Base-by-base conservation (phyloP, 176 grass and related monocot genomes). In the Oropetium thomaeum region DNA sequence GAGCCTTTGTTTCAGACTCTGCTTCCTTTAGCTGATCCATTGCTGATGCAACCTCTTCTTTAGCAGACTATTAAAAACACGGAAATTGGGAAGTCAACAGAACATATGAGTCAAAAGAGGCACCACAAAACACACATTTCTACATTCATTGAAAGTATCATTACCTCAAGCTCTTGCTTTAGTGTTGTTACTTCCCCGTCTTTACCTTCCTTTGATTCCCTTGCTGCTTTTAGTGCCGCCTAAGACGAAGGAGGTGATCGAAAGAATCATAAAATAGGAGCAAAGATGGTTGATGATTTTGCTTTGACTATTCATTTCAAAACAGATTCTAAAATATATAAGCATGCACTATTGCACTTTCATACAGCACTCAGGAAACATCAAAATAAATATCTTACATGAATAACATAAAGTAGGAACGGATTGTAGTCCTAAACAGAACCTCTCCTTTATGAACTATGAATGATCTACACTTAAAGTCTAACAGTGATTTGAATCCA, bases 161-260 rank as follows among this genome's bases (percentile, higher is more conserved):
- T 73, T 89, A 96, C 96, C 85, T 96, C 96, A 69, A 94, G 70
- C 86, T 92, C 89, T 68, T 99, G 89, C 40, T 64, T 86, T 71
- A 99, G 34, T 85, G 88, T 74, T 75, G 74, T 55, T 87, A 91
- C 85, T 88, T 96, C 96, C 32, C 85, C 94, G 35, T 88, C 83
- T 76, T 77, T 95, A 52, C 92, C 92, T 84, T 96, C 92, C 70
- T 92, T 99, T 16, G 84, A 89, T 92, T 90, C 92, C 74, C 77
- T 92, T 40, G 85, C 89, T 44, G 79, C 85, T 80, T 92, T 95
- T 65, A 99, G 80, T 67, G 92, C 96, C 73, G 96, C 91, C 96
- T 96, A 39, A 60, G 65, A 67, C 35, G 69, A 60, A 37, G 27
- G 51, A 22, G 32, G 39, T 14, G 57, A 14, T 6, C 62, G 11